phyloP scores from a whole-genome alignment of 306 rosid genomes.

The Purshia tridentata region DNA sequence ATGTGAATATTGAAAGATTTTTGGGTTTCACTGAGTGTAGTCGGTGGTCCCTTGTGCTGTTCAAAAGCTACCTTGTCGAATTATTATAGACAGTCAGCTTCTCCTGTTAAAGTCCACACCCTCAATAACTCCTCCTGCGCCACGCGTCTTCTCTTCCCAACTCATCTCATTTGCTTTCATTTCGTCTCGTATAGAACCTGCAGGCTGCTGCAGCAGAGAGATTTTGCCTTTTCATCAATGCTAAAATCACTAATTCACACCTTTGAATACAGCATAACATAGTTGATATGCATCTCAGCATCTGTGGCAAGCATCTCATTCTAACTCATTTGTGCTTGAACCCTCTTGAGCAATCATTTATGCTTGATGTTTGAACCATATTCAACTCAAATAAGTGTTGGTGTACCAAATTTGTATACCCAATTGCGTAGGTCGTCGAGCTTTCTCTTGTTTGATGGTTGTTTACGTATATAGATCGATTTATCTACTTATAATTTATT shows the following conservation, averaged over 20 bases:
- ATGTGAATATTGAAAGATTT: constrained; percentile 1
- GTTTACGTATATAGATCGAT: neutral
- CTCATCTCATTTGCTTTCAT: neutral
- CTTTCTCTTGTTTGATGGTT: no score
- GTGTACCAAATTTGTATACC: neutral
- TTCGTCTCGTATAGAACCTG: constrained; percentile 13
- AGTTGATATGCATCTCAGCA: no score
- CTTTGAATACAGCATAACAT: constrained; percentile 1
- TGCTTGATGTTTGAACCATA: neutral
- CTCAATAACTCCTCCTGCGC: constrained; percentile 17
- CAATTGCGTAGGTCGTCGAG: neutral
- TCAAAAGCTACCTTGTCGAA: constrained; percentile 66
- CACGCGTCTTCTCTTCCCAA: constrained; percentile 51
- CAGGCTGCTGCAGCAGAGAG: neutral
- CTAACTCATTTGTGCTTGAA: neutral
- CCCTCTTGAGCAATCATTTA: neutral
- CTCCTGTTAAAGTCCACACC: constrained; percentile 22
- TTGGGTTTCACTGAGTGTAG: constrained; percentile 36
- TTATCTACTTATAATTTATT: no score
- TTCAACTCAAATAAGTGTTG: neutral
- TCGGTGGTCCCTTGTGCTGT: constrained; percentile 23
- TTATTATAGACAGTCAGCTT: constrained; percentile 28
- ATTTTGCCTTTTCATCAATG: neutral
- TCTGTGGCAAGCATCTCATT: neutral
- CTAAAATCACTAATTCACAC: neutral